A percentile compares a stretch with the other conserved stretches of the same genome.
These are phyloP conservation scores for Thalassiosira allenii DNA, from an alignment of 352 stramenopile species.

Conservation along the genomic window DNA sequence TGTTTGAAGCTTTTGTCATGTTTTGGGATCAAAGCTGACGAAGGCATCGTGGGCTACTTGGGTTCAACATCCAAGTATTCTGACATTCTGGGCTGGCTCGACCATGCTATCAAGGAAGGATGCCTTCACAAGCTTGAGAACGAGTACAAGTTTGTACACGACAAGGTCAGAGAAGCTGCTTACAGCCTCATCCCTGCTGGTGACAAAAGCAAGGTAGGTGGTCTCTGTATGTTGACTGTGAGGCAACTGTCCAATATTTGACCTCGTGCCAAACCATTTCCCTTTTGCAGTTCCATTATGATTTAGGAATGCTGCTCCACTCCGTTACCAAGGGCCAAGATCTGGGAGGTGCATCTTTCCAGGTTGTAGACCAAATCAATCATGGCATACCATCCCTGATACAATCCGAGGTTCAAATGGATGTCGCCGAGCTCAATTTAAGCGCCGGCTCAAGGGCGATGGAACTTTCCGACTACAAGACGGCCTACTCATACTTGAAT, in stretches of 20 bases:
- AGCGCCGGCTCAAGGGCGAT: constrained; percentile 14
- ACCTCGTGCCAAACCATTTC: neutral
- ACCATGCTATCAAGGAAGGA: constrained; percentile 20
- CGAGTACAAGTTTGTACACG: constrained; percentile 56
- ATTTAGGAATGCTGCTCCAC: constrained; percentile 35
- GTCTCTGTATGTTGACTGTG: neutral
- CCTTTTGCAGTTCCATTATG: constrained; percentile 42
- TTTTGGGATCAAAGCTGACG: constrained; percentile 43
- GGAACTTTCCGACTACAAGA: constrained; percentile 19
- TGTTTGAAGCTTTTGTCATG: constrained; percentile 39
- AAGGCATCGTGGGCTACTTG: constrained; percentile 33
- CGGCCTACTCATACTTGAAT: constrained; percentile 33
- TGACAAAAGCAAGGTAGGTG: constrained; percentile 30
- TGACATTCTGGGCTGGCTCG: constrained; percentile 23
- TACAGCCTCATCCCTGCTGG: constrained; percentile 43
- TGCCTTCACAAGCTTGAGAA: constrained; percentile 18
- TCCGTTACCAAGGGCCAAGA: constrained; percentile 20
- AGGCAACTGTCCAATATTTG: neutral
- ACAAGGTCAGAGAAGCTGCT: constrained; percentile 54
- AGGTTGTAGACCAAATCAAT: constrained; percentile 51
- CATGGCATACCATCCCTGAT: constrained; percentile 15
- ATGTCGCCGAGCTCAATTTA: constrained; percentile 43
- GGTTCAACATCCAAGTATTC: constrained; percentile 18
- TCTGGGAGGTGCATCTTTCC: constrained; percentile 18
- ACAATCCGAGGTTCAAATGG: constrained; percentile 2